These are phyloP conservation scores for Phyllostachys edulis DNA, from an alignment of 176 grass and related monocot genomes.

Conservation along the genomic window DNA sequence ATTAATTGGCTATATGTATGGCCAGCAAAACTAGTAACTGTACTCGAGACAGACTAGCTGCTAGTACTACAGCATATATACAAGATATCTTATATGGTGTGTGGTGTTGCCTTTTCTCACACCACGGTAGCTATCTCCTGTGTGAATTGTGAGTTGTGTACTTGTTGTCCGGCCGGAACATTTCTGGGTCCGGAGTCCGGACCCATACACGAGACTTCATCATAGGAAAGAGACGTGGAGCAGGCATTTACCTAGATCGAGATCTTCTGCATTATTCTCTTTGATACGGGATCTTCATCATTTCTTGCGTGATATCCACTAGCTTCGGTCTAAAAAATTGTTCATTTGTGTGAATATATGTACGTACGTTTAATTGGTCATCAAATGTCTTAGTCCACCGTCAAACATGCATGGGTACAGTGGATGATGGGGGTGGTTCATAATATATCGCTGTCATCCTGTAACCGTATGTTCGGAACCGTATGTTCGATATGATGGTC, in stretches of 20 bases:
- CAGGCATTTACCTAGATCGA: slow-evolving; percentile 33
- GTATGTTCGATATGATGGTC: slow-evolving; percentile 33
- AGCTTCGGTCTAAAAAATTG: background rate
- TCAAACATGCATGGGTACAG: background rate
- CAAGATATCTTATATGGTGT: slow-evolving; percentile 20
- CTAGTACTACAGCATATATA: slow-evolving; percentile 30
- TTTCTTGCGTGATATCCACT: slow-evolving; percentile 18
- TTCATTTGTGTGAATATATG: background rate
- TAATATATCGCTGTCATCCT: slow-evolving; percentile 5
- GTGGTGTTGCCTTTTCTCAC: slow-evolving; percentile 29
- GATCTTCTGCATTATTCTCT: slow-evolving; percentile 36
- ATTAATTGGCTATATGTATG: background rate
- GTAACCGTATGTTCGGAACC: slow-evolving; percentile 32
- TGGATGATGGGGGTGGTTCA: slow-evolving; percentile 14
- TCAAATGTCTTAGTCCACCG: background rate
- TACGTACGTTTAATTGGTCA: background rate
- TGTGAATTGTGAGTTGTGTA: slow-evolving; percentile 25
- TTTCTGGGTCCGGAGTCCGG: slow-evolving; percentile 22
- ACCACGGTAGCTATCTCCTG: slow-evolving; percentile 18
- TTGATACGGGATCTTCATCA: slow-evolving; percentile 21
- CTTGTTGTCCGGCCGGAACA: slow-evolving; percentile 4
- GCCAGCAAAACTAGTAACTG: background rate
- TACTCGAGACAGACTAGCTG: slow-evolving; percentile 11
- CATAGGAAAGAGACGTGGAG: slow-evolving; percentile 27
- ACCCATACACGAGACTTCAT: slow-evolving; percentile 37